Conservation (phyloP, 208 protist species). For the Trichomonas vaginalis region DNA sequence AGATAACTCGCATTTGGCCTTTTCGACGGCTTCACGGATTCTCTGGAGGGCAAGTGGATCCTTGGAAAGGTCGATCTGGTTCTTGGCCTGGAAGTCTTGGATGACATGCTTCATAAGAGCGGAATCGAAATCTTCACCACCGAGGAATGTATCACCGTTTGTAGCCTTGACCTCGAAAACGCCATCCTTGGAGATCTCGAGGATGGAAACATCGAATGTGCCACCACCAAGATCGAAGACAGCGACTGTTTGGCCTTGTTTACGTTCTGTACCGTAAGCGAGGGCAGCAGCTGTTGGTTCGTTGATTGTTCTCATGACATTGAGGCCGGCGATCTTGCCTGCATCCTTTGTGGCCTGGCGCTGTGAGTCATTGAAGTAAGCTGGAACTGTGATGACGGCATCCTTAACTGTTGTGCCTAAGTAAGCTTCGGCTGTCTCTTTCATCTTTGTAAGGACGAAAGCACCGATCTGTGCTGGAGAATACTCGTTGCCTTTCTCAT, state of each 20-base stretch:
- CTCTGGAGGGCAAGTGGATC: slow-evolving; percentile 77
- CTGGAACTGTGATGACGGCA: slow-evolving; percentile 53
- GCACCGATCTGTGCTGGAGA: slow-evolving; percentile 59
- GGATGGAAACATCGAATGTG: slow-evolving; percentile 95
- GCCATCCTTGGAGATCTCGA: slow-evolving; percentile 64
- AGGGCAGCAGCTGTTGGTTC: slow-evolving; percentile 55
- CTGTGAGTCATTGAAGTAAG: slow-evolving; percentile 68
- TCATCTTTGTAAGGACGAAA: slow-evolving; percentile 67
- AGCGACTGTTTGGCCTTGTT: slow-evolving; percentile 37
- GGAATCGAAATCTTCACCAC: slow-evolving; percentile 94
- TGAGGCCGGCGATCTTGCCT: slow-evolving; percentile 53
- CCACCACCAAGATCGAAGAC: slow-evolving; percentile 66
- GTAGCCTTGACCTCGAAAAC: slow-evolving; percentile 83
- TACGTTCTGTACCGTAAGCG: slow-evolving; percentile 52
- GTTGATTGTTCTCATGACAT: slow-evolving; percentile 52
- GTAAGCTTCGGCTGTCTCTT: slow-evolving; percentile 54
- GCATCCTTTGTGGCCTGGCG: slow-evolving; percentile 68
- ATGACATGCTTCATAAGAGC: slow-evolving; percentile 61
- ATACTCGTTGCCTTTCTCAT: slow-evolving; percentile 40
- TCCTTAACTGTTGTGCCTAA: slow-evolving; percentile 46
- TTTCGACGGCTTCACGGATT: slow-evolving; percentile 81
- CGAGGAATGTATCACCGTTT: slow-evolving; percentile 93
- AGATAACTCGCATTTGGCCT: slow-evolving; percentile 82
- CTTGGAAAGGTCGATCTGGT: slow-evolving; percentile 66
- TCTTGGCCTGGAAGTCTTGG: slow-evolving; percentile 68